These are phyloP conservation scores for Teunomyces tritomae DNA, from an alignment of 805 yeast species.

Conservation along the genomic window DNA sequence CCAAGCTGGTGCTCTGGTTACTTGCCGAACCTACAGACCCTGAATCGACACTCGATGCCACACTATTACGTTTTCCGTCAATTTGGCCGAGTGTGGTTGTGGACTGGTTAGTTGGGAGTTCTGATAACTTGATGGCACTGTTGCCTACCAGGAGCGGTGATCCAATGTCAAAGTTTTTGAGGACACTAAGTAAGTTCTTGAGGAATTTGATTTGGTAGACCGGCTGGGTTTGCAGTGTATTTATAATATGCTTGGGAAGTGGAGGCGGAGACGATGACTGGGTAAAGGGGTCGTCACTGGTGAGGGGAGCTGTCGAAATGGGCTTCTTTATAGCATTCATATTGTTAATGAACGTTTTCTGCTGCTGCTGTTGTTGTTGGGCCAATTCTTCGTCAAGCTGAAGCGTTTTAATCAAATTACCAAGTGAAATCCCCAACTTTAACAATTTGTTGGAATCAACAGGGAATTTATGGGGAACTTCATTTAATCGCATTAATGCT, in stretches of 20 bases:
- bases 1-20: slow-evolving; percentile 4
- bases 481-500: slow-evolving; percentile 19
- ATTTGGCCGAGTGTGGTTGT: slow-evolving; percentile 13
- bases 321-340: slow-evolving; percentile 11
- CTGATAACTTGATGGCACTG: slow-evolving; percentile 6
- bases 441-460: slow-evolving; percentile 36
- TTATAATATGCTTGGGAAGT: slow-evolving; percentile 9
- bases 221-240: slow-evolving; percentile 18
- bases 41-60: neutral
- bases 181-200: slow-evolving; percentile 28
- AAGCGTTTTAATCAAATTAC: slow-evolving; percentile 36
- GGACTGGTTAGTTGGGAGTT: slow-evolving; percentile 10
- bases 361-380: slow-evolving; percentile 23
- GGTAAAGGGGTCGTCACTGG: slow-evolving; percentile 8
- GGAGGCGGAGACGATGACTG: neutral
- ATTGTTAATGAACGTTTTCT: slow-evolving; percentile 13
- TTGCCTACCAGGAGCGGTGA: neutral
- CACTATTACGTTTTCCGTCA: slow-evolving; percentile 4
- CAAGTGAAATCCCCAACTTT: slow-evolving; percentile 42
- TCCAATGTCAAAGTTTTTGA: slow-evolving; percentile 43
- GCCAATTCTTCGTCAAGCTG: slow-evolving; percentile 32
- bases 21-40: neutral
- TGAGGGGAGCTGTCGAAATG: neutral
- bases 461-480: slow-evolving; percentile 24
- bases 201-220: slow-evolving; percentile 33